Conservation (phyloP, 164 flowering plant genomes). For the Annona cherimola region DNA sequence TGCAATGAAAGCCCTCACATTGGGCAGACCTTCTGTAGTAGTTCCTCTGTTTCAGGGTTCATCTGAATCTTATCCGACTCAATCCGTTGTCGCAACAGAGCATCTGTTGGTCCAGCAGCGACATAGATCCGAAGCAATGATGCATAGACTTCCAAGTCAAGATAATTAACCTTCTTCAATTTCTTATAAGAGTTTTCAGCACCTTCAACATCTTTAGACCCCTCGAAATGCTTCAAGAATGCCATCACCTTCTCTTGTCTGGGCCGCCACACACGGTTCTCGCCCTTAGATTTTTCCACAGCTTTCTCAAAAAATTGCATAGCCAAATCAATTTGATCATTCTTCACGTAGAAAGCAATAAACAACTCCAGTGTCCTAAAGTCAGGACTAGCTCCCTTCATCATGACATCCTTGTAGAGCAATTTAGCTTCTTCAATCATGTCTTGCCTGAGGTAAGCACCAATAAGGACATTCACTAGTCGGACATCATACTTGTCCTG, state of each 20-base stretch:
- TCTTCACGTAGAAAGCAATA: conserved; percentile 39
- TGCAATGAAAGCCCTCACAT: neutral
- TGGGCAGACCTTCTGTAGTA: conserved; percentile 40
- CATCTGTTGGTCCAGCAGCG: conserved; percentile 40
- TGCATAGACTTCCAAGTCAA: conserved; percentile 28
- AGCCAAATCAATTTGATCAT: conserved; percentile 31
- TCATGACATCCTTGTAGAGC: conserved; percentile 25
- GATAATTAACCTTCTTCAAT: conserved; percentile 34
- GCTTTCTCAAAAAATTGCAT: conserved; percentile 35
- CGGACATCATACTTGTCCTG: conserved; percentile 43
- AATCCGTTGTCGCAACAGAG: conserved; percentile 42
- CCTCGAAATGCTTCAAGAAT: conserved; percentile 39
- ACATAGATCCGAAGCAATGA: conserved; percentile 40
- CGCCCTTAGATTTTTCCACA: conserved; percentile 18
- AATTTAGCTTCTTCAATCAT: conserved; percentile 55
- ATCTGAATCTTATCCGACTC: conserved; percentile 42
- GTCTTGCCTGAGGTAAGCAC: conserved; percentile 33
- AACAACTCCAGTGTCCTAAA: conserved; percentile 35
- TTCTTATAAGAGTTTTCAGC: conserved; percentile 51
- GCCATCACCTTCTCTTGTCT: conserved; percentile 17
- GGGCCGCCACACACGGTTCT: conserved; percentile 36
- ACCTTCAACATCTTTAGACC: conserved; percentile 39
- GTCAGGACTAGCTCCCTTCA: conserved; percentile 26
- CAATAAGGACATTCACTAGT: conserved; percentile 32
- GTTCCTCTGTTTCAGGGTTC: conserved; percentile 31